Evolutionary conservation across 163 green algal genomes (phyloP), one percentile per base, ranked within the genome.

Genomic region (Volvox carteri): DNA sequence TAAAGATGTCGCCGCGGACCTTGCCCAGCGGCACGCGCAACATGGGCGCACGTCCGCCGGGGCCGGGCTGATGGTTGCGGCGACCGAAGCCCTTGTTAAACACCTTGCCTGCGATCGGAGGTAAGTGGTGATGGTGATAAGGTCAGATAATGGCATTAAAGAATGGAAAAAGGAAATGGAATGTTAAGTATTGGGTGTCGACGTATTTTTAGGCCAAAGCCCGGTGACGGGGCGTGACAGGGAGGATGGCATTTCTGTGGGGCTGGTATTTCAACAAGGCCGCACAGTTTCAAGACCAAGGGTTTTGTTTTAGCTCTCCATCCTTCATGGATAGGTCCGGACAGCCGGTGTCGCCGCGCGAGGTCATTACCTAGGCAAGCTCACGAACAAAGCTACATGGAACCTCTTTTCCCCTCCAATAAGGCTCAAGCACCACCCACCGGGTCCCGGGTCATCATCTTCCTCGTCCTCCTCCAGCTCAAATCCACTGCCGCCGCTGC

Each of bases 401-500:
- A 14, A 58, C 48, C 48, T 58, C 14, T 14, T 58, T 14, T 11
- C 48, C 12, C 48, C 11, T 23, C 48, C 48, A 11, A 11, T 23
- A 11, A 11, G 48, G 12, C 48, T 23, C 48, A 58, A 35, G 19
- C 70, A 8, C 37, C 70, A 74, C 78, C 42, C 56, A 86, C 78
- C 56, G 14, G 78, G 78, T 30, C 65, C 65, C n/a, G 65, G 65
- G 39, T 89, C 84, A 16, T 89, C 84, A 16, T 89, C 84, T 37
- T 89, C 68, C 18, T 89, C 84, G 39, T 74, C 68, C 8, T 84
- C 84, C 30, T 84, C 75, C n/a, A 84, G 75, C 48, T 89, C 84
- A 28, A 83, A 30, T 3, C 33, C n/a, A 19, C 33, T 58, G 1
- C 35, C 28, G 16, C 35, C 41, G 16, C n/a, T 30, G 62, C 12